Evolutionary conservation across 306 rosid genomes (phyloP).

Genomic region (Myrica gale): DNA sequence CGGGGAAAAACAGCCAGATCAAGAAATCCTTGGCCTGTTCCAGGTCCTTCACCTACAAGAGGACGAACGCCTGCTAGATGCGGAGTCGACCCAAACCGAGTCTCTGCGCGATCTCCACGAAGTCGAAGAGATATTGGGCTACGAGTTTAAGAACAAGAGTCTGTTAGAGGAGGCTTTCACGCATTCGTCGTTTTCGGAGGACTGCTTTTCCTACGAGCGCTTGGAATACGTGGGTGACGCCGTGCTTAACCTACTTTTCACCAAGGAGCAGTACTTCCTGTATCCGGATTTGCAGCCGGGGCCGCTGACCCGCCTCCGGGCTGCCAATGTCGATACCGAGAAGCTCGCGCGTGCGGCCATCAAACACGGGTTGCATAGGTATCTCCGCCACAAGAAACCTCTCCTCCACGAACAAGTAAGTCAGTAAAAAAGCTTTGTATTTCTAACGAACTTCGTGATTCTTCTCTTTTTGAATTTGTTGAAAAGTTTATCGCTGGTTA

Average conservation of each 20-base stretch:
- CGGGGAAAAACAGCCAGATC: too few relatives aligned
- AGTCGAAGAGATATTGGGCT: constrained; percentile 45
- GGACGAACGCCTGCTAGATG: too few relatives aligned
- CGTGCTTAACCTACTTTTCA: constrained; percentile 39
- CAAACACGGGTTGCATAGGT: constrained; percentile 47
- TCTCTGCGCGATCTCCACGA: constrained; percentile 24
- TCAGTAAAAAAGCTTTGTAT: neutral
- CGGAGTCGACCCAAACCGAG: neutral
- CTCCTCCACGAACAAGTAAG: constrained; percentile 43
- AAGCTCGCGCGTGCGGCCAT: constrained; percentile 63
- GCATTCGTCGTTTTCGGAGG: constrained; percentile 24
- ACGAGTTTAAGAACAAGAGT: constrained; percentile 38
- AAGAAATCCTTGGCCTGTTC: too few relatives aligned
- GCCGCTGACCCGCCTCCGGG: constrained; percentile 46
- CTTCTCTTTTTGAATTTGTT: too few relatives aligned
- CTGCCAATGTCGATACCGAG: constrained; percentile 63
- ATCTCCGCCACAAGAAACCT: constrained; percentile 49
- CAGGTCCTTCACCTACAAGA: neutral
- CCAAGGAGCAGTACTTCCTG: constrained; percentile 42
- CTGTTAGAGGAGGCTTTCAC: constrained; percentile 59
- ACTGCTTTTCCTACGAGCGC: constrained; percentile 34
- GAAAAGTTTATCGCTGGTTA: too few relatives aligned
- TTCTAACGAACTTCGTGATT: too few relatives aligned
- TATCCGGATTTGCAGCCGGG: constrained; percentile 43
- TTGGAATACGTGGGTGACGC: constrained; percentile 58